A percentile compares a stretch with the other conserved stretches of the same genome.
Evolutionary conservation across 1,139 yeast genomes (phyloP).

Genomic region (Yamadazyma spencermartinsiae): DNA sequence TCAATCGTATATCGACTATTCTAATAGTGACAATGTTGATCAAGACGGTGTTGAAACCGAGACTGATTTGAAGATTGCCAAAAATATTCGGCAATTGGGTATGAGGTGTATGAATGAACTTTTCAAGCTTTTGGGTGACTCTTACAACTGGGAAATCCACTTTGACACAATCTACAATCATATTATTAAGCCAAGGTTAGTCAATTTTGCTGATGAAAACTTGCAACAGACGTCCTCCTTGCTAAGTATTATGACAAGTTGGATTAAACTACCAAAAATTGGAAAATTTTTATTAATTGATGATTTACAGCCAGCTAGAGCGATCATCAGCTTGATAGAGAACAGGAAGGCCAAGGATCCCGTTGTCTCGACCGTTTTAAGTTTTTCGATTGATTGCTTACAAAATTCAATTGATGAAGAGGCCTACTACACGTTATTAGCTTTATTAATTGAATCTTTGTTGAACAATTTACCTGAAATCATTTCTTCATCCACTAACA

Average conservation of each 20-base stretch:
- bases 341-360: constrained; percentile 64
- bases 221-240: constrained; percentile 81
- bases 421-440: constrained; percentile 47
- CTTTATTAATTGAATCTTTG: constrained; percentile 57
- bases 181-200: constrained; percentile 67
- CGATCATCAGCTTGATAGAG: constrained; percentile 56
- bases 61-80: constrained; percentile 45
- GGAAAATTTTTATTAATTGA: constrained; percentile 57
- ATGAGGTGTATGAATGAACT: constrained; percentile 56
- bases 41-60: constrained; percentile 17
- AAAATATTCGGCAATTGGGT: constrained; percentile 60
- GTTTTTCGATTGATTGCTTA: constrained; percentile 51
- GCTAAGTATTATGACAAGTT: constrained; percentile 61
- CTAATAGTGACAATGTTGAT: constrained; percentile 6
- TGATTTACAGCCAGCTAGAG: constrained; percentile 53
- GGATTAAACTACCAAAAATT: constrained; percentile 57
- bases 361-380: constrained; percentile 59
- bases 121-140: constrained; percentile 48
- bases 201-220: constrained; percentile 70
- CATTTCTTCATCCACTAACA: constrained; percentile 42
- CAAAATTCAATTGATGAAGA: constrained; percentile 43
- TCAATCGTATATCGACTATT: constrained; percentile 41
- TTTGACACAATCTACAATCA: constrained; percentile 51
- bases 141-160: constrained; percentile 57
- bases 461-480: constrained; percentile 52